A percentile compares a stretch with the other conserved stretches of the same genome.
These are phyloP conservation scores for Colletotrichum caudatum DNA, from an alignment of 2,329 filamentous ascomycete species.

Conservation along the genomic window DNA sequence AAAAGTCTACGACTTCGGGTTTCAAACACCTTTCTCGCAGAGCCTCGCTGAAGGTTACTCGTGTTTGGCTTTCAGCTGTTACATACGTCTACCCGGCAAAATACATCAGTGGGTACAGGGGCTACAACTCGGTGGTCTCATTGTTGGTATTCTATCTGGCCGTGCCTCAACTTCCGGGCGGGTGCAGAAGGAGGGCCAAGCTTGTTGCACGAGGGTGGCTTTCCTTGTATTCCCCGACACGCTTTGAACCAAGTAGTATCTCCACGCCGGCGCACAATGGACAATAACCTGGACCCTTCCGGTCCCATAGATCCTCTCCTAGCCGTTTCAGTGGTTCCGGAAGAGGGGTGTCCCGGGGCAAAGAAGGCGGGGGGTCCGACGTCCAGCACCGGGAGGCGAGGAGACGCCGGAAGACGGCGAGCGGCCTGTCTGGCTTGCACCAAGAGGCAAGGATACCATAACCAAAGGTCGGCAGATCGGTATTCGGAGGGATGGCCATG, in stretches of 20 bases:
- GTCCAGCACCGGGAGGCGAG: neutral
- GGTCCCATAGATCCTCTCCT: neutral
- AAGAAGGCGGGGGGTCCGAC: neutral
- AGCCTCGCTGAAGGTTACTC: slow-evolving; percentile 5
- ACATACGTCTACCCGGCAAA: neutral
- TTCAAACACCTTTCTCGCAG: neutral
- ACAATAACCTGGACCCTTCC: neutral
- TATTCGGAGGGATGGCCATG: neutral
- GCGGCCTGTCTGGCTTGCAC: neutral
- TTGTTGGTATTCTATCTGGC: slow-evolving; percentile 5
- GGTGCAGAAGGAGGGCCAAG: neutral
- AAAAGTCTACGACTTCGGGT: slow-evolving; percentile 29
- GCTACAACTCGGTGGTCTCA: neutral
- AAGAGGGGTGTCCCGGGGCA: slow-evolving; percentile 2
- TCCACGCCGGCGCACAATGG: neutral
- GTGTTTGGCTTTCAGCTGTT: neutral
- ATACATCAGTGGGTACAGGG: neutral
- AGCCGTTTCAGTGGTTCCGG: slow-evolving; percentile 1
- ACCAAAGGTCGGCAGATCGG: neutral
- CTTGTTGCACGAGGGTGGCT: neutral
- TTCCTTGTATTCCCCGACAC: neutral
- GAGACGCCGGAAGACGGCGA: neutral
- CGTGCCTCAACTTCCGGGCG: neutral
- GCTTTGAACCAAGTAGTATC: neutral
- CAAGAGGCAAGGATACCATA: neutral